Conservation (phyloP, 2,329 filamentous ascomycete genomes). For the Aureobasidium zeae region DNA sequence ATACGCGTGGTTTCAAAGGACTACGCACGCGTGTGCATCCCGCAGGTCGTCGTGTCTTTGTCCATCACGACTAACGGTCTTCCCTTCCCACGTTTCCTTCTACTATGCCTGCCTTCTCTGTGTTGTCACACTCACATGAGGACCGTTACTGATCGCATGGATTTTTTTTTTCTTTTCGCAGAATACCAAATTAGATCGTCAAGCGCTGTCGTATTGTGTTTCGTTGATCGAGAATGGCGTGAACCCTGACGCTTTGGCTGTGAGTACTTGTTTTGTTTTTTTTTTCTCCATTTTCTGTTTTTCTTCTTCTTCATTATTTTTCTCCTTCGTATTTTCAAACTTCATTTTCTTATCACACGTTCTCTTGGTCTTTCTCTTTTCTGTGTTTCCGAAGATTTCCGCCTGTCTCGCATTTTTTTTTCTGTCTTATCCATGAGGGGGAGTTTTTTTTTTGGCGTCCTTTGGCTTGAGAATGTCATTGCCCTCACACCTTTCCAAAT, state of each 20-base stretch:
- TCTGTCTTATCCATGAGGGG: too few species aligned
- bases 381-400: too few species aligned
- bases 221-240: slow-evolving; percentile 96
- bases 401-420: too few species aligned
- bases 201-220: slow-evolving; percentile 87
- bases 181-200: slow-evolving; percentile 90
- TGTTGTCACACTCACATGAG: background rate
- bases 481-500: background rate
- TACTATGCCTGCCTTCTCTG: background rate
- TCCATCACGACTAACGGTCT: too few species aligned
- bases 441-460: too few species aligned
- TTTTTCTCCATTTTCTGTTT: background rate
- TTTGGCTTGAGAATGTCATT: too few species aligned
- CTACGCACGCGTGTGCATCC: too few species aligned
- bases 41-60: too few species aligned
- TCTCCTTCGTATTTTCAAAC: background rate
- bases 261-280: slow-evolving; percentile 41
- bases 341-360: background rate
- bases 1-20: too few species aligned
- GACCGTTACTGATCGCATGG: too few species aligned
- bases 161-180: slow-evolving; percentile 31
- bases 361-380: too few species aligned
- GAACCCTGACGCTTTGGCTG: slow-evolving; percentile 87
- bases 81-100: too few species aligned
- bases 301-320: background rate